phyloP scores from a whole-genome alignment of 1,284 basidiomycete genomes.

The Puccinia novopanici region DNA sequence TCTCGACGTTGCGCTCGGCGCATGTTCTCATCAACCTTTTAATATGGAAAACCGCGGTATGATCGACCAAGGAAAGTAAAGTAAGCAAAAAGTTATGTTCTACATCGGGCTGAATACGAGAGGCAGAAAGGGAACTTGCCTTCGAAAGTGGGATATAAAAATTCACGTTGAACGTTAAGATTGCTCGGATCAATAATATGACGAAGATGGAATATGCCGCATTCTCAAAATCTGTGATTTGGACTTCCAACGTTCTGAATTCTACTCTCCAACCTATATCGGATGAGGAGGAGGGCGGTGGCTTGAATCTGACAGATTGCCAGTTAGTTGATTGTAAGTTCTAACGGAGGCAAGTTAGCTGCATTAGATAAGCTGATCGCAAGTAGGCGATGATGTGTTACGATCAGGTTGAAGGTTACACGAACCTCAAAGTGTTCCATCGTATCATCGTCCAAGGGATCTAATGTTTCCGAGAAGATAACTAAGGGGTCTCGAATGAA shows the following conservation, averaged over 20 bases:
- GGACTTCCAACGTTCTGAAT: slow-evolving; percentile 98
- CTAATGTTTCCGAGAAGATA: slow-evolving; percentile 87
- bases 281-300: slow-evolving; percentile 80
- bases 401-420: slow-evolving; percentile 22
- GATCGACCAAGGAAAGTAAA: not conserved
- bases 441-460: slow-evolving; percentile 77
- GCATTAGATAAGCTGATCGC: not conserved
- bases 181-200: slow-evolving; percentile 88
- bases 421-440: slow-evolving; percentile 93
- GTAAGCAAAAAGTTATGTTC: not conserved
- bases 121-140: slow-evolving; percentile 62
- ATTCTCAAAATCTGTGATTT: slow-evolving; percentile 98
- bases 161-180: slow-evolving; percentile 85
- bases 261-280: slow-evolving; percentile 97
- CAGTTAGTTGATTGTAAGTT: slow-evolving; percentile 99
- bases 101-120: slow-evolving; percentile 8
- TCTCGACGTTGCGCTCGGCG: slow-evolving; percentile 79
- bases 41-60: not conserved
- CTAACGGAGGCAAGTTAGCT: slow-evolving; percentile 60
- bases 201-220: slow-evolving; percentile 94
- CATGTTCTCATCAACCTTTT: slow-evolving; percentile 98
- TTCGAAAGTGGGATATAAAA: slow-evolving; percentile 97
- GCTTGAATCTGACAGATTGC: slow-evolving; percentile 99
- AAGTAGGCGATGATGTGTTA: not conserved
- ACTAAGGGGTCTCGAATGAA: slow-evolving; percentile 98